Percentiles rank a stretch among this genome's conserved stretches.
Evolutionary conservation across 75 land plant species (phyloP).

Genomic region (Gnetum montanum): DNA sequence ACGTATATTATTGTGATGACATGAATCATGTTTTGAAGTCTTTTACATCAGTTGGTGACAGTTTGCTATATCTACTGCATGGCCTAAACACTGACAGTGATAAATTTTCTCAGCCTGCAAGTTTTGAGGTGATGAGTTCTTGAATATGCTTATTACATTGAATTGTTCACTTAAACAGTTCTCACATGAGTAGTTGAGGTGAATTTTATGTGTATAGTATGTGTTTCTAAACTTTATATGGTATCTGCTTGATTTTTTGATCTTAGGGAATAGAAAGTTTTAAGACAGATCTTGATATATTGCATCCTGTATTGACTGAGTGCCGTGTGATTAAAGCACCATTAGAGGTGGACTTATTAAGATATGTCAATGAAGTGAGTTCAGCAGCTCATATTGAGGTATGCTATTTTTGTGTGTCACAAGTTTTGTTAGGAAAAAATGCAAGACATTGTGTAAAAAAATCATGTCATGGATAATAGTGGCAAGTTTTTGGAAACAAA

Average conservation of each 20-base stretch:
- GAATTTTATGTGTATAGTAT: background rate
- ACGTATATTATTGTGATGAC: slow-evolving; percentile 68
- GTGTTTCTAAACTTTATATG: too few species aligned
- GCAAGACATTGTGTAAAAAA: background rate
- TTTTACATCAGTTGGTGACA: slow-evolving; percentile 17
- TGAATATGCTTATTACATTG: background rate
- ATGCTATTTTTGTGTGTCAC: too few species aligned
- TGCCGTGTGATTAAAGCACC: slow-evolving; percentile 74
- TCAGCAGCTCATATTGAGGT: slow-evolving; percentile 96
- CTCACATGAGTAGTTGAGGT: background rate
- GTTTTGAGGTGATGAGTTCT: slow-evolving; percentile 42
- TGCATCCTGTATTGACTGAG: slow-evolving; percentile 91
- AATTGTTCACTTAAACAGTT: background rate
- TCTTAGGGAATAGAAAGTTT: slow-evolving; percentile 71
- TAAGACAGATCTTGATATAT: slow-evolving; percentile 37
- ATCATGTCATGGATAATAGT: background rate
- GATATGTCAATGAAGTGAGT: slow-evolving; percentile 88
- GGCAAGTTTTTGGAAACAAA: background rate
- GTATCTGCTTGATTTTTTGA: too few species aligned
- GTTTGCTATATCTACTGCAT: slow-evolving; percentile 59
- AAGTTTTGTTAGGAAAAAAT: background rate
- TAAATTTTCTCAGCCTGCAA: slow-evolving; percentile 72
- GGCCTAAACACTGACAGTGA: slow-evolving; percentile 89
- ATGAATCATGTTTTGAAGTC: slow-evolving; percentile 31
- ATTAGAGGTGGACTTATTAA: slow-evolving; percentile 67